These are phyloP conservation scores for Oryza punctata DNA, from an alignment of 176 grass and related monocot genomes.

Conservation along the genomic window DNA sequence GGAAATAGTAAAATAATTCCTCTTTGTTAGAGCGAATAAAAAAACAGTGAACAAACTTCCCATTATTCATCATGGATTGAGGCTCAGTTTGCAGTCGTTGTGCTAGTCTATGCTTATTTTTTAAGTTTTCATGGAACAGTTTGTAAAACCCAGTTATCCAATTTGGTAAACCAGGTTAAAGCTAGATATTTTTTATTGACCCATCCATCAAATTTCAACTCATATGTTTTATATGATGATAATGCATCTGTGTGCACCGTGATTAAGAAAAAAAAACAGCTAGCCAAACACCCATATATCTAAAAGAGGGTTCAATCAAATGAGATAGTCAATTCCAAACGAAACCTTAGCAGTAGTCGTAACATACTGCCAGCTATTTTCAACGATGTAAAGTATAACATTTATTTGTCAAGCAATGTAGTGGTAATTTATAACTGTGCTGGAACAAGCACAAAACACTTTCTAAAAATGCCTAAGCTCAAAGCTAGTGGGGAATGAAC, in stretches of 20 bases:
- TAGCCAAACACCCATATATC: neutral
- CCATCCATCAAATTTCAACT: no score
- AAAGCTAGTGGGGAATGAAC: neutral
- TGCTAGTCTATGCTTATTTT: neutral
- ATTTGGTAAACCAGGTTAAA: no score
- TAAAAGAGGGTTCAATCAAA: neutral
- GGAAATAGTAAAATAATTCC: neutral
- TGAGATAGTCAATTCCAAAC: neutral
- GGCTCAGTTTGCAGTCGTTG: neutral
- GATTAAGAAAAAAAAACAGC: neutral
- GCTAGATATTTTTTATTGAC: no score
- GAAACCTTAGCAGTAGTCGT: neutral
- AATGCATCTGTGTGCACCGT: no score
- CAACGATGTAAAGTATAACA: neutral
- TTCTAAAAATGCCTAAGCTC: neutral
- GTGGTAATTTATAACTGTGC: neutral
- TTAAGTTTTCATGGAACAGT: neutral
- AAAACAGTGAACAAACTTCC: neutral
- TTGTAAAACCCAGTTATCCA: neutral
- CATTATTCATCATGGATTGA: neutral
- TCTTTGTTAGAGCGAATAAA: neutral
- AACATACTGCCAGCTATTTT: neutral
- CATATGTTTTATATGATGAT: no score
- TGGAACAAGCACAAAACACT: neutral
- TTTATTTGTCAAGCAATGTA: neutral